Percentiles rank a stretch among this genome's conserved stretches.
Evolutionary conservation across 164 flowering plant species (phyloP).

Genomic region (Santalum album): DNA sequence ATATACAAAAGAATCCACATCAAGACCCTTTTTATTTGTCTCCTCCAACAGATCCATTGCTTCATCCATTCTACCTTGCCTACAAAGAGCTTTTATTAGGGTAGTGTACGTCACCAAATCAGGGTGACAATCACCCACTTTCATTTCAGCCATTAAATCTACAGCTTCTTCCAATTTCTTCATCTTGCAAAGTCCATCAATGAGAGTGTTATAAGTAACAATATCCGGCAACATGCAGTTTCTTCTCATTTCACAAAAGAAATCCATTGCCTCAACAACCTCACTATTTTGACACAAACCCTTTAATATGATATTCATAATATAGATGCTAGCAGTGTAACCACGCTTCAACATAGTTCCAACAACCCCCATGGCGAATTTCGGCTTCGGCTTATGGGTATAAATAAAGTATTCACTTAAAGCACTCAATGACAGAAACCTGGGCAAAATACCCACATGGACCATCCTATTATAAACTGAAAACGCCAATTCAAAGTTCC

Average conservation of each 20-base stretch:
- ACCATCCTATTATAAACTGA: slow-evolving; percentile 38
- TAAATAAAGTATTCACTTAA: slow-evolving; percentile 41
- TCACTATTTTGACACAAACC: slow-evolving; percentile 35
- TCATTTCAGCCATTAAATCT: slow-evolving; percentile 34
- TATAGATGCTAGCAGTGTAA: slow-evolving; percentile 20
- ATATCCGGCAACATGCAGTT: slow-evolving; percentile 28
- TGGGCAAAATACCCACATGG: slow-evolving; percentile 19
- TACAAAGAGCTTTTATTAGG: slow-evolving; percentile 50
- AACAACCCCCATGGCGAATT: slow-evolving; percentile 41
- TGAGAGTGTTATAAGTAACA: slow-evolving; percentile 44
- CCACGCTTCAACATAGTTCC: slow-evolving; percentile 59
- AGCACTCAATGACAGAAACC: slow-evolving; percentile 29
- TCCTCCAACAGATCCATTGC: slow-evolving; percentile 39
- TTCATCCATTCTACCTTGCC: slow-evolving; percentile 38
- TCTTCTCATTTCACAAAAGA: slow-evolving; percentile 27
- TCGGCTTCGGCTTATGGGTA: slow-evolving; percentile 17
- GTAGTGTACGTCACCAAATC: slow-evolving; percentile 32
- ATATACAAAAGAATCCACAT: slow-evolving; percentile 36
- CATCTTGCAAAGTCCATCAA: slow-evolving; percentile 50
- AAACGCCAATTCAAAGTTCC: slow-evolving; percentile 31
- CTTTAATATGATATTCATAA: slow-evolving; percentile 44
- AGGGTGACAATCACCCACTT: slow-evolving; percentile 25
- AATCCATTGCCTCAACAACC: slow-evolving; percentile 31
- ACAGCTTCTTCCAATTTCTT: slow-evolving; percentile 40
- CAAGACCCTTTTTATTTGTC: slow-evolving; percentile 40